Conservation (phyloP, 2,329 filamentous ascomycete genomes). For the Botrytis hyacinthi region DNA sequence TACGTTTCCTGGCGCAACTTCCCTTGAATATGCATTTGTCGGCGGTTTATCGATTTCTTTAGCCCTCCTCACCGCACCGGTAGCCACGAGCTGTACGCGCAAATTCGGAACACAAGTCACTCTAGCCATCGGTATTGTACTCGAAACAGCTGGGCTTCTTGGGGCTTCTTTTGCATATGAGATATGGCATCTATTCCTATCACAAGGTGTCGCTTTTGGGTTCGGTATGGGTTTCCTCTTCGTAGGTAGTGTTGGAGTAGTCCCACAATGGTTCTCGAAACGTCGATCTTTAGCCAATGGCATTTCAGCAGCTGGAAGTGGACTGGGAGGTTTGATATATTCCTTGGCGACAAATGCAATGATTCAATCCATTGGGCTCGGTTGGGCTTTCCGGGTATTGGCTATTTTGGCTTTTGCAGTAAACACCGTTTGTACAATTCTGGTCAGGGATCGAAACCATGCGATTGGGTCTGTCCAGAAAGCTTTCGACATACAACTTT, state of each 20-base stretch:
- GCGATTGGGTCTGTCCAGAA: slow-evolving; percentile 64
- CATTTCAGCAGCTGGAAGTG: slow-evolving; percentile 64
- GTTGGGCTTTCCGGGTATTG: slow-evolving; percentile 55
- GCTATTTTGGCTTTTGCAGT: slow-evolving; percentile 60
- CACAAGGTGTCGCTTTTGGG: slow-evolving; percentile 75
- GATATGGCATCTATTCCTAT: slow-evolving; percentile 75
- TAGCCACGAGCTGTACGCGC: slow-evolving; percentile 49
- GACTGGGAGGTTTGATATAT: slow-evolving; percentile 66
- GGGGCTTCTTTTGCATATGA: slow-evolving; percentile 65
- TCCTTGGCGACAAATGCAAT: slow-evolving; percentile 53
- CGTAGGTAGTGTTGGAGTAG: slow-evolving; percentile 59
- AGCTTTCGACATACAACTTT: slow-evolving; percentile 63
- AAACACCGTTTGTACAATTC: slow-evolving; percentile 60
- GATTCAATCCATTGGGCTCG: slow-evolving; percentile 51
- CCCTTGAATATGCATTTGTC: slow-evolving; percentile 73
- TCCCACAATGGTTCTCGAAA: slow-evolving; percentile 61
- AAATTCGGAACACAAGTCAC: slow-evolving; percentile 61
- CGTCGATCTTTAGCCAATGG: slow-evolving; percentile 57
- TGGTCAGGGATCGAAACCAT: slow-evolving; percentile 71
- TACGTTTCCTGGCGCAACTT: slow-evolving; percentile 60
- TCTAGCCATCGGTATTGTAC: slow-evolving; percentile 60
- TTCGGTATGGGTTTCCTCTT: slow-evolving; percentile 76
- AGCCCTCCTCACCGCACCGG: slow-evolving; percentile 66
- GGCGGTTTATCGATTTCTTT: slow-evolving; percentile 66
- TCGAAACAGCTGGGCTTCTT: slow-evolving; percentile 65